These are phyloP conservation scores for Phytophthora aleatoria DNA, from an alignment of 352 stramenopile species.

Conservation along the genomic window DNA sequence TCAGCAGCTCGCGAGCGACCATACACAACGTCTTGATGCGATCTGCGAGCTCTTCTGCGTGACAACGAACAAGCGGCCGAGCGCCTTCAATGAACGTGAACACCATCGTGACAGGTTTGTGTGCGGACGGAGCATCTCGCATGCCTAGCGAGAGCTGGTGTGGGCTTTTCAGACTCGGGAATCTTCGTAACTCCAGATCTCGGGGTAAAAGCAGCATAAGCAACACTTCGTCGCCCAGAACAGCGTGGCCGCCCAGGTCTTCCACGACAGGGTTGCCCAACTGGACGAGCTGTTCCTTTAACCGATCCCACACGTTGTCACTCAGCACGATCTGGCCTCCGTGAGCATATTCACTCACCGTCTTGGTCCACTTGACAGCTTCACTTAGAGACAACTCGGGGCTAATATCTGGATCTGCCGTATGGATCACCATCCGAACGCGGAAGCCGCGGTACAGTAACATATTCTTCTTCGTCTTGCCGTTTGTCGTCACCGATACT, in stretches of 20 bases:
- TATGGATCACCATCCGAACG: slow-evolving; percentile 88
- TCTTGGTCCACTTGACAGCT: slow-evolving; percentile 86
- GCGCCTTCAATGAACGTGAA: slow-evolving; percentile 91
- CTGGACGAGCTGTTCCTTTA: slow-evolving; percentile 88
- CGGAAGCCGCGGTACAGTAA: slow-evolving; percentile 85
- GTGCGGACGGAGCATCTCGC: slow-evolving; percentile 79
- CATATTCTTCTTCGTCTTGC: slow-evolving; percentile 77
- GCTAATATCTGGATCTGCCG: slow-evolving; percentile 54
- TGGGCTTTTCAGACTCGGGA: slow-evolving; percentile 74
- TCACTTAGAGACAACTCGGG: slow-evolving; percentile 70
- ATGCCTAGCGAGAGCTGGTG: slow-evolving; percentile 78
- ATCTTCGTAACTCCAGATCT: slow-evolving; percentile 76
- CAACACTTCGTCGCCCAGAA: slow-evolving; percentile 75
- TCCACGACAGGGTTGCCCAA: slow-evolving; percentile 89
- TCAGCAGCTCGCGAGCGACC: slow-evolving; percentile 71
- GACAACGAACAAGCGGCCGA: slow-evolving; percentile 76
- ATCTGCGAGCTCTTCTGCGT: slow-evolving; percentile 84
- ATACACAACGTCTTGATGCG: slow-evolving; percentile 87
- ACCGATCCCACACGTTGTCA: slow-evolving; percentile 83
- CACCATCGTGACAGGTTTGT: slow-evolving; percentile 86
- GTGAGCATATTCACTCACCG: slow-evolving; percentile 81
- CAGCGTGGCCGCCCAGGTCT: slow-evolving; percentile 77
- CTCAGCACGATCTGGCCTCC: slow-evolving; percentile 87
- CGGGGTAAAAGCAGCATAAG: slow-evolving; percentile 83
- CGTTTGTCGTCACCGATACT: slow-evolving; percentile 54